A percentile compares a stretch with the other conserved stretches of the same genome.
Conservation (phyloP, 1,139 yeast genomes). For the Taphrina communis region DNA sequence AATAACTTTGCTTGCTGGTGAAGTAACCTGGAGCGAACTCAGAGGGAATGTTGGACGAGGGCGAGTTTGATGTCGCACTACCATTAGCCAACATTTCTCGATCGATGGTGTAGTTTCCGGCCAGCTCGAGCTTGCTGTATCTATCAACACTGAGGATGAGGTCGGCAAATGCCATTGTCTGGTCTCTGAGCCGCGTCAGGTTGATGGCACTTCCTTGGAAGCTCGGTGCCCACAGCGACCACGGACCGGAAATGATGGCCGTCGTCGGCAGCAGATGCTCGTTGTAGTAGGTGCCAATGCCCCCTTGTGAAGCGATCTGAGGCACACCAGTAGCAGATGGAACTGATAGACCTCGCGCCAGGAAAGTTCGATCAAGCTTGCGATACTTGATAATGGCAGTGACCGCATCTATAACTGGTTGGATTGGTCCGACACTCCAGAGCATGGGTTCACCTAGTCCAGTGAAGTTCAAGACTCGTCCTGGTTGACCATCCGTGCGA, state of each 20-base stretch:
- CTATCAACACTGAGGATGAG: background rate
- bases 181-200: constrained; percentile 3
- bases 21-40: constrained; percentile 8
- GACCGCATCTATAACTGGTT: background rate
- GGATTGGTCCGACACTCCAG: constrained; percentile 4
- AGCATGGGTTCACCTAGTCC: constrained; percentile 3
- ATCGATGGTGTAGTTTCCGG: constrained; percentile 4
- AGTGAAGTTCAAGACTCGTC: background rate
- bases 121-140: background rate
- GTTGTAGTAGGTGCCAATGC: constrained; percentile 1
- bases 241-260: constrained; percentile 7
- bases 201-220: background rate
- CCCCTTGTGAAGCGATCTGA: background rate
- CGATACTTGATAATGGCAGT: background rate
- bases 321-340: background rate
- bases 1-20: constrained; percentile 1
- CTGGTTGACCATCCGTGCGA: constrained; percentile 9
- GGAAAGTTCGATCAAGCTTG: background rate
- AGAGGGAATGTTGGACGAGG: background rate
- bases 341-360: background rate
- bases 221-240: constrained; percentile 3
- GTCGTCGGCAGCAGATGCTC: constrained; percentile 8
- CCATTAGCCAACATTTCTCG: background rate
- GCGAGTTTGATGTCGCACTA: background rate
- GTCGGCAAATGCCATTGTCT: constrained; percentile 9